Evolutionary conservation across 2,329 filamentous ascomycete genomes (phyloP).

Genomic region (Verticillium albo-atrum): DNA sequence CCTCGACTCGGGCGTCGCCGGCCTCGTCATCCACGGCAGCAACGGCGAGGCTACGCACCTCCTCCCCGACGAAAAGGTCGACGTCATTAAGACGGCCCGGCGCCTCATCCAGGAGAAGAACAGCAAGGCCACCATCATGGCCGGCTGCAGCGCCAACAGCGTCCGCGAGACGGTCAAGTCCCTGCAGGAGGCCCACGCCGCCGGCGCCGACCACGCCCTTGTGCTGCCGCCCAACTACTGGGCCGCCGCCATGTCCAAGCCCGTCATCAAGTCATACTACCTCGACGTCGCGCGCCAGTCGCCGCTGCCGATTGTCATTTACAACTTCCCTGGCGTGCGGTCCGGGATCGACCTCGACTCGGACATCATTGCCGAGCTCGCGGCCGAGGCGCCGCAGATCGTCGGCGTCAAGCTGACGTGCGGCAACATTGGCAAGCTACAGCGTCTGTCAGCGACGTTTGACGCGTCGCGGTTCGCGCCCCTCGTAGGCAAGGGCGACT

Average conservation of each 20-base stretch:
- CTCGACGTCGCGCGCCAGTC: slow-evolving; percentile 45
- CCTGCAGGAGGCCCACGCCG: slow-evolving; percentile 56
- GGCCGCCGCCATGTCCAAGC: slow-evolving; percentile 51
- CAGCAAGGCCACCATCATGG: slow-evolving; percentile 46
- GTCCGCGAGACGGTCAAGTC: slow-evolving; percentile 63
- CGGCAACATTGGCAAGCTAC: slow-evolving; percentile 59
- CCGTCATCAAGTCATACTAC: slow-evolving; percentile 58
- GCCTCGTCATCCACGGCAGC: slow-evolving; percentile 65
- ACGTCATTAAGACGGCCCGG: neutral
- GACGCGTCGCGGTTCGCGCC: slow-evolving; percentile 5
- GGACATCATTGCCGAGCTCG: slow-evolving; percentile 48
- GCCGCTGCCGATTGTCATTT: slow-evolving; percentile 56
- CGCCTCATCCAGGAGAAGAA: neutral
- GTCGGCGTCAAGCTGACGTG: slow-evolving; percentile 60
- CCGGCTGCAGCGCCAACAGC: slow-evolving; percentile 64
- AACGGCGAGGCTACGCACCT: slow-evolving; percentile 73
- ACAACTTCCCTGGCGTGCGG: slow-evolving; percentile 58
- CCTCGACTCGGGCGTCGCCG: slow-evolving; percentile 58
- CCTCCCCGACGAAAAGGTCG: neutral
- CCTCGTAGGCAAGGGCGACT: slow-evolving; percentile 14
- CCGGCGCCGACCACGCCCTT: slow-evolving; percentile 65
- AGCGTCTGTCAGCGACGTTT: slow-evolving; percentile 4
- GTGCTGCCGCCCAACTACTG: slow-evolving; percentile 68
- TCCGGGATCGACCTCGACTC: slow-evolving; percentile 53
- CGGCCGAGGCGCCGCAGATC: slow-evolving; percentile 49